Evolutionary conservation across 1,139 yeast species (phyloP).

Genomic region (Scheffersomyces insectosa): DNA sequence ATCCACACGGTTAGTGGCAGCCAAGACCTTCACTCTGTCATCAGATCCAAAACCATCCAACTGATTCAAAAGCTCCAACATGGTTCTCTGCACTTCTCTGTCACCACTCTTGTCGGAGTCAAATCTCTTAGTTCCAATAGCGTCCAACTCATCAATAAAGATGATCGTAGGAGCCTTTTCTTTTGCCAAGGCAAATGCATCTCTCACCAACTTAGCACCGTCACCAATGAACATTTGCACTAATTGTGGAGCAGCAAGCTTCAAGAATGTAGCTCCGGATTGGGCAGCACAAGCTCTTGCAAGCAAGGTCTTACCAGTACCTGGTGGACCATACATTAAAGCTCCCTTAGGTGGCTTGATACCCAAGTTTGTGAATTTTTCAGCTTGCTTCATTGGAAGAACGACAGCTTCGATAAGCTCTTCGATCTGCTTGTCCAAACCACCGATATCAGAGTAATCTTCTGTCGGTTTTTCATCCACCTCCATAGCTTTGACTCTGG

Average conservation of each 20-base stretch:
- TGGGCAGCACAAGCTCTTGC: constrained; percentile 99
- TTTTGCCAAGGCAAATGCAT: constrained; percentile 97
- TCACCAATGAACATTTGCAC: constrained; percentile 99
- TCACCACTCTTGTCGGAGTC: constrained; percentile 98
- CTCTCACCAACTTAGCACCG: constrained; percentile 97
- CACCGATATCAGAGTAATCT: constrained; percentile 96
- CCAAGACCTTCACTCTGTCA: constrained; percentile 93
- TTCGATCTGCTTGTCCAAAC: constrained; percentile 96
- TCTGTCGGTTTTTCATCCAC: constrained; percentile 98
- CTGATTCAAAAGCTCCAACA: constrained; percentile 96
- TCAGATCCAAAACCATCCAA: constrained; percentile 98
- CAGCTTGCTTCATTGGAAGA: constrained; percentile 97
- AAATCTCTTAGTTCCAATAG: constrained; percentile 97
- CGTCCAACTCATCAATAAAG: constrained; percentile 96
- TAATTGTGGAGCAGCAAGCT: constrained; percentile 96
- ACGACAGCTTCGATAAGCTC: constrained; percentile 98
- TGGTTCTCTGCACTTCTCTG: constrained; percentile 98
- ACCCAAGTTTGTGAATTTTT: constrained; percentile 88
- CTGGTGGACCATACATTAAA: constrained; percentile 99
- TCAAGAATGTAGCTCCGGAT: constrained; percentile 95
- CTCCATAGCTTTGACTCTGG: constrained; percentile 98
- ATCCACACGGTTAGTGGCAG: constrained; percentile 98
- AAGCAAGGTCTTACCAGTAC: constrained; percentile 94
- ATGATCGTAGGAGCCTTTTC: constrained; percentile 98
- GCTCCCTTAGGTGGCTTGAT: constrained; percentile 99